These are phyloP conservation scores for Stephania cephalantha DNA, from an alignment of 164 flowering plant genomes.

Conservation along the genomic window DNA sequence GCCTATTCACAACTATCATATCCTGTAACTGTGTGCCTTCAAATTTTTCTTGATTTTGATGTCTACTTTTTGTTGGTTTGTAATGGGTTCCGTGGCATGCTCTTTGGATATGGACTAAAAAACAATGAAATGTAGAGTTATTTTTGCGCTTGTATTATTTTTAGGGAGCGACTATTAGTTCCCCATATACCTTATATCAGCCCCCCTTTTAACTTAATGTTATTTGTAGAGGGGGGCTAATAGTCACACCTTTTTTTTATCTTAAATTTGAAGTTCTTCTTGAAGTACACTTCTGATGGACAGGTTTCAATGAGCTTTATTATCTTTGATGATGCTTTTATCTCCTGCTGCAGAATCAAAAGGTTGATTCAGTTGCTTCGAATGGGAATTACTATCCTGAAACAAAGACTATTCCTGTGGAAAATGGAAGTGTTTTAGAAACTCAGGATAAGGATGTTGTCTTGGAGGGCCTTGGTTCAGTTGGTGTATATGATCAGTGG, in stretches of 20 bases:
- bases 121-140: background rate
- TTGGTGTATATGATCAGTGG: constrained; percentile 91
- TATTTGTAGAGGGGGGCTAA: too few species aligned
- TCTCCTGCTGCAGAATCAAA: constrained; percentile 41
- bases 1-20: background rate
- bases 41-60: background rate
- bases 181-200: too few species aligned
- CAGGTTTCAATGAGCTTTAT: background rate
- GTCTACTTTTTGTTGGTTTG: background rate
- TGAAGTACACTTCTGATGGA: too few species aligned
- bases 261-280: background rate
- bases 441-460: constrained; percentile 87
- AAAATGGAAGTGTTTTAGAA: constrained; percentile 59
- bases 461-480: constrained; percentile 58
- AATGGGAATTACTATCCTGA: constrained; percentile 65
- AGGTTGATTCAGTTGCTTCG: constrained; percentile 35
- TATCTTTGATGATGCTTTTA: background rate
- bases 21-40: background rate
- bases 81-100: background rate
- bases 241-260: background rate
- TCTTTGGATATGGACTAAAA: background rate
- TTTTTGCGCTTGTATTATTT: background rate
- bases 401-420: constrained; percentile 58
- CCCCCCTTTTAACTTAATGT: too few species aligned
- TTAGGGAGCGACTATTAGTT: too few species aligned